Evolutionary conservation across 1,139 yeast genomes (phyloP), one percentile per base, ranked within the genome.

Genomic region (Taiozyma sp.): DNA sequence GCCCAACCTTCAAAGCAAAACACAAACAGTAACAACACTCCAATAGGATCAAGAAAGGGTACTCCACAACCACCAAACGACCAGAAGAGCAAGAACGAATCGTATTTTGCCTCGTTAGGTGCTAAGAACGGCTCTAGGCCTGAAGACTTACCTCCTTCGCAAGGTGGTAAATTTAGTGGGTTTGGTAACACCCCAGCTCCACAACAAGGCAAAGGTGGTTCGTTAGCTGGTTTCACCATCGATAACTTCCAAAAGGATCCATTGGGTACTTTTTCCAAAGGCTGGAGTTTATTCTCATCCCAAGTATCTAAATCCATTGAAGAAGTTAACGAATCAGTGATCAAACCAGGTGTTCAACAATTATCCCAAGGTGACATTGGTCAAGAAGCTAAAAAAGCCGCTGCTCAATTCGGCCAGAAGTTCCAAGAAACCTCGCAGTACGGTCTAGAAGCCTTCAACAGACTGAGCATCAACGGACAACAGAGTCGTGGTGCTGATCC

Each of bases 381-480:
- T 10, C 44, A 47, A 19, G 96, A 91, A 65, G 93, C 98, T 10
- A 83, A 80, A 58, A 80, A 89, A 62, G 99, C 98, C 29, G 88
- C 95, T 81, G 86, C 91, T 54, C 98, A 93, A 72, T 93, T 92
- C 73, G 97, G 97, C 46, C 96, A 88, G 67, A 89, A 83, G 65
- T 87, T 92, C 76, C 96, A 87, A 65, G 96, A 90, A 62, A 90
- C 97, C 1, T 90, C 96, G 40, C 79, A 77, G 57, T 84, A 82
- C 62, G 87, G 87, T 4, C 78, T 74, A 56, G 81, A 84, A 61
- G 84, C 87, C 12, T 83, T 84, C 69, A 81, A 79, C 59, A 74
- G 74, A 28, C 82, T 85, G 62, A 84, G 92, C 8, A 70, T 75
- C 48, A 81, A 75, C 39, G 63, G 65, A 22, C 68, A 65, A 51